Conservation (phyloP, 1,284 basidiomycete species). For the Puccinia polysora region DNA sequence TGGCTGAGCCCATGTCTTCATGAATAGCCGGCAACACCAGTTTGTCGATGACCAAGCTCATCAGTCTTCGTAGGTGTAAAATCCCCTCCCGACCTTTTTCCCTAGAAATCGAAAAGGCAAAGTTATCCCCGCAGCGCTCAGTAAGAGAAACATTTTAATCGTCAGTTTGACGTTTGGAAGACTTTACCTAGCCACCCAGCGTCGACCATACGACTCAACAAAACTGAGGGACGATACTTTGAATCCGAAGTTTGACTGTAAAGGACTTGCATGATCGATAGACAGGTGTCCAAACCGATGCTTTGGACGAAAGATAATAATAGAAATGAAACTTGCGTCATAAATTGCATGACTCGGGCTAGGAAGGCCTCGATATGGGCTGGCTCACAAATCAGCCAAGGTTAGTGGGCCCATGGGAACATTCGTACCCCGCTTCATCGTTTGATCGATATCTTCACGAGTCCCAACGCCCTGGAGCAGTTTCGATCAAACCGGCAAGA, state of each 20-base stretch:
- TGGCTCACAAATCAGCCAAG: slow-evolving; percentile 65
- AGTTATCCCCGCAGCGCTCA: not conserved
- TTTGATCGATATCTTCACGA: slow-evolving; percentile 91
- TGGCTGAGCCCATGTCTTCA: too few relatives aligned
- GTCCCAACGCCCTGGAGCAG: slow-evolving; percentile 87
- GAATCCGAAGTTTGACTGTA: slow-evolving; percentile 74
- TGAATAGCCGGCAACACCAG: too few relatives aligned
- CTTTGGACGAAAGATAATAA: not conserved
- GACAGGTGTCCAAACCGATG: slow-evolving; percentile 33
- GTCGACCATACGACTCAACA: slow-evolving; percentile 91
- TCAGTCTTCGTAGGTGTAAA: too few relatives aligned
- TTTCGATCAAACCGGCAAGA: too few relatives aligned
- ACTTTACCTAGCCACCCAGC: slow-evolving; percentile 82
- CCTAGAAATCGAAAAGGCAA: not conserved
- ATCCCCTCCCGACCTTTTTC: slow-evolving; percentile 31
- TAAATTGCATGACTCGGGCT: too few relatives aligned
- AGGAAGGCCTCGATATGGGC: too few relatives aligned
- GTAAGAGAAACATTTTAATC: not conserved
- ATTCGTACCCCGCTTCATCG: slow-evolving; percentile 85
- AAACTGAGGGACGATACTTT: slow-evolving; percentile 89
- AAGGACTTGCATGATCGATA: slow-evolving; percentile 36
- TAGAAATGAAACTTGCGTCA: slow-evolving; percentile 45
- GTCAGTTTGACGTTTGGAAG: too few relatives aligned
- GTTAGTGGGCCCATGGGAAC: slow-evolving; percentile 76
- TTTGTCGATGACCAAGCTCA: too few relatives aligned